phyloP scores from a whole-genome alignment of 2,329 filamentous ascomycete species.

The Tolypocladium guangdongense region DNA sequence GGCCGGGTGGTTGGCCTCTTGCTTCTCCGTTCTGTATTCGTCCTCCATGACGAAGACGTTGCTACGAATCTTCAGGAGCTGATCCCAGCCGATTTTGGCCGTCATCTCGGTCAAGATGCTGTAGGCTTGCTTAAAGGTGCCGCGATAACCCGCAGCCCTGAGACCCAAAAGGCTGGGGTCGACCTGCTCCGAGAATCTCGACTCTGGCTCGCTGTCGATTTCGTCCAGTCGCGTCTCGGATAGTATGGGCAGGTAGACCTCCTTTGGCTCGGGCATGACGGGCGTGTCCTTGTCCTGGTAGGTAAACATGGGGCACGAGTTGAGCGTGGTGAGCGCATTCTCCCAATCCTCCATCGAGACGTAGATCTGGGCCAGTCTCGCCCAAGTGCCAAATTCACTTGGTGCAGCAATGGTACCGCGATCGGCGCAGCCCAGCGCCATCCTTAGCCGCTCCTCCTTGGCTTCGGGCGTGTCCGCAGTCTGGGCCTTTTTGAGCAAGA shows the following conservation, averaged over 20 bases:
- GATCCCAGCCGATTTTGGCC: conserved; percentile 94
- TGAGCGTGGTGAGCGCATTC: conserved; percentile 84
- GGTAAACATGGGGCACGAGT: conserved; percentile 99
- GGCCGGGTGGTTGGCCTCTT: conserved; percentile 40
- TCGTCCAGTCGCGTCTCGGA: conserved; percentile 87
- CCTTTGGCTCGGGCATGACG: conserved; percentile 83
- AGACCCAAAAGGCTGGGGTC: conserved; percentile 79
- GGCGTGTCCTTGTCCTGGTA: conserved; percentile 98
- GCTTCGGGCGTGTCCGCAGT: conserved; percentile 40
- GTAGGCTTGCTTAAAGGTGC: conserved; percentile 93
- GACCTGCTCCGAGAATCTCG: conserved; percentile 72
- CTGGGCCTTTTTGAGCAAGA: conserved; percentile 73
- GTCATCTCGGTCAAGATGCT: conserved; percentile 91
- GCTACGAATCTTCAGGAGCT: conserved; percentile 85
- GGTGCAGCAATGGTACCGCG: conserved; percentile 89
- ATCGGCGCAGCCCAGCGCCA: conserved; percentile 89
- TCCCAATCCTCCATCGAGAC: conserved; percentile 94
- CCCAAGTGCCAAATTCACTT: conserved; percentile 96
- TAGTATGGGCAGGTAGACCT: conserved; percentile 77
- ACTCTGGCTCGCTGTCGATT: conserved; percentile 83
- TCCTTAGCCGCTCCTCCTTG: conserved; percentile 59
- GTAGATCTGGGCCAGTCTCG: conserved; percentile 84
- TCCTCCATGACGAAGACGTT: conserved; percentile 99
- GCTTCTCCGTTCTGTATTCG: conserved; percentile 86
- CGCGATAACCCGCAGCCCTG: conserved; percentile 81